Base-by-base conservation (phyloP, 768 basidiomycete species). In the Mycena pura region DNA sequence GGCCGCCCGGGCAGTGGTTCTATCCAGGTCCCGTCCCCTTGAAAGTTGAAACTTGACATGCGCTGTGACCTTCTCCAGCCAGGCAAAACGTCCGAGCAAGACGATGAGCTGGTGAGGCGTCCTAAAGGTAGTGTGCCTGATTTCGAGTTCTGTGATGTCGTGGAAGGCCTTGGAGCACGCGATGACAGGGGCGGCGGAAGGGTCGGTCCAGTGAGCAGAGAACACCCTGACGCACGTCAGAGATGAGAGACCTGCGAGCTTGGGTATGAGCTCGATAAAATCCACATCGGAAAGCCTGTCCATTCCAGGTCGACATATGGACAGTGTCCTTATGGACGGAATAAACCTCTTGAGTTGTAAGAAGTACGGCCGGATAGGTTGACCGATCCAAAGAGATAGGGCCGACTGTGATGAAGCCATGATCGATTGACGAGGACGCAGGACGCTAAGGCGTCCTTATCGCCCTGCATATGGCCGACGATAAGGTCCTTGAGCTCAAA, bases 401-500 rank as follows among this genome's bases (percentile, higher is more conserved):
- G 43, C 6, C 63, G 53, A 41, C 60, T 58, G 27, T 54, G 49
- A 6, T 29, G 31, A 0, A 62, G 28, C 60, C 63, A 68, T 5
- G 25, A n/a, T 34, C 41, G 27, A 28, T 36, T 54, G 6, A 65
- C 63, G 11, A 68, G 60, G 4, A 34, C 59, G n/a, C 55, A 68
- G 28, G 51, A 24, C 5, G 21, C 38, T 10, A 68, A 45, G 15
- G 60, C 27, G 3, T 9, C 28, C n/a, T 39, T 56, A 13, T 68
- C 24, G 14, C 19, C 60, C 17, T 65, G 55, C 40, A 62, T 31
- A 25, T 61, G 51, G 51, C 58, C 59, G 17, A 68, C 46, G 24
- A 64, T 24, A 13, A 43, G 46, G 36, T 68, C 66, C 2, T 59
- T 34, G 4, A 68, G 59, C 52, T 68, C 66, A 1, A 51, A 38